Percentiles rank a stretch among this genome's conserved stretches.
phyloP scores from a whole-genome alignment of 2,329 filamentous ascomycete species.

The Fusarium tuaranense region DNA sequence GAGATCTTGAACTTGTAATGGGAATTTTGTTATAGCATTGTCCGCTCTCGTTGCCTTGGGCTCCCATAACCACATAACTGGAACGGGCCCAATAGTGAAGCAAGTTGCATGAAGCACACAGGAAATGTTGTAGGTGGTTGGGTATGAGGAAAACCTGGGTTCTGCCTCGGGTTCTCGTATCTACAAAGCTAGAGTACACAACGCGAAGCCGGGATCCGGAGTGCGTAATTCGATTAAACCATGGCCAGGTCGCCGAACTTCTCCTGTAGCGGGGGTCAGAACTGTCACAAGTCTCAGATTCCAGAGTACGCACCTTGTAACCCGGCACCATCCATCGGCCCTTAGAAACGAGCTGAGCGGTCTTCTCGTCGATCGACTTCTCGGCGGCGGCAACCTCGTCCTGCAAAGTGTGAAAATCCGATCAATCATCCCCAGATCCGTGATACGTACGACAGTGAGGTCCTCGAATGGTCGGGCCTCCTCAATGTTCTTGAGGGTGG shows the following conservation, averaged over 20 bases:
- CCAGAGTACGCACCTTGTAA: constrained; percentile 83
- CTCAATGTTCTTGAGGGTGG: constrained; percentile 98
- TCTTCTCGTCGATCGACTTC: constrained; percentile 98
- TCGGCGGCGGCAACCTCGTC: constrained; percentile 95
- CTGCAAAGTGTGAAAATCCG: constrained; percentile 60
- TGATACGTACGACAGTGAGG: constrained; percentile 88
- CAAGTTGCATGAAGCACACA: constrained; percentile 34
- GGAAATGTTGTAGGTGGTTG: constrained; percentile 41
- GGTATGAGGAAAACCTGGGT: constrained; percentile 50
- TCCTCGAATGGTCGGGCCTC: constrained; percentile 95
- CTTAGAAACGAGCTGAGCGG: constrained; percentile 92
- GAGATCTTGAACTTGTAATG: neutral
- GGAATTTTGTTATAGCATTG: neutral
- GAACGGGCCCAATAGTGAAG: constrained; percentile 1
- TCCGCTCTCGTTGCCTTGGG: neutral
- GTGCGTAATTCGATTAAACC: constrained; percentile 73
- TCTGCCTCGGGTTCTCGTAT: constrained; percentile 62
- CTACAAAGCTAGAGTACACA: constrained; percentile 79
- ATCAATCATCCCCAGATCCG: neutral
- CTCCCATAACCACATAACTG: constrained; percentile 1
- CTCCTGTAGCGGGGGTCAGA: constrained; percentile 77
- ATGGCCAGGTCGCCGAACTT: constrained; percentile 98
- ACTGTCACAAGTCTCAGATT: constrained; percentile 2
- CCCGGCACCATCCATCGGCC: constrained; percentile 98
- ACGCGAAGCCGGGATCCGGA: constrained; percentile 59